Conservation (phyloP, 495 filamentous ascomycete species). For the Talaromyces nanjingensis region DNA sequence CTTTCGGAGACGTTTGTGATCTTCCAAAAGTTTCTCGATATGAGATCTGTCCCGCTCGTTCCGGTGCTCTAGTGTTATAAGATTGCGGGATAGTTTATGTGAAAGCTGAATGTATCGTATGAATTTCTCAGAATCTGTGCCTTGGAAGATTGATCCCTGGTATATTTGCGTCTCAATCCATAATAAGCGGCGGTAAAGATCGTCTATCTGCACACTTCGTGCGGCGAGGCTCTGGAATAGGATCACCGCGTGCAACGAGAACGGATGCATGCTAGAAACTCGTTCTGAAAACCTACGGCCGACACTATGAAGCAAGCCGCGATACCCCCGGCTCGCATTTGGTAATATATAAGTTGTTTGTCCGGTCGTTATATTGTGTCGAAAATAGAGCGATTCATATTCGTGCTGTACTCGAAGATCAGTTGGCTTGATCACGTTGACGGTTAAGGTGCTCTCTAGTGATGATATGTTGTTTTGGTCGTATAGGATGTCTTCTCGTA, state of each 20-base stretch:
- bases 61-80: slow-evolving; percentile 15
- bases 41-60: slow-evolving; percentile 13
- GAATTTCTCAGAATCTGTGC: slow-evolving; percentile 15
- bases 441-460: slow-evolving; percentile 11
- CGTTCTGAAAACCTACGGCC: not conserved
- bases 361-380: slow-evolving; percentile 10
- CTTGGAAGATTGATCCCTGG: slow-evolving; percentile 15
- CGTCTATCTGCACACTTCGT: slow-evolving; percentile 11
- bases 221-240: slow-evolving; percentile 13
- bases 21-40: slow-evolving; percentile 12
- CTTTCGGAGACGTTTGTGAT: slow-evolving; percentile 10
- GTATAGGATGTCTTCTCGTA: slow-evolving; percentile 14
- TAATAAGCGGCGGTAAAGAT: slow-evolving; percentile 13
- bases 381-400: slow-evolving; percentile 16
- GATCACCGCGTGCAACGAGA: slow-evolving; percentile 8
- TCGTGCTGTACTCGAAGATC: slow-evolving; percentile 12
- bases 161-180: slow-evolving; percentile 19
- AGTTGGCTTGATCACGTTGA: slow-evolving; percentile 9
- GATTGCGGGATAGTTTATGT: slow-evolving; percentile 14
- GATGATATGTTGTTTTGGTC: slow-evolving; percentile 12
- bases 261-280: slow-evolving; percentile 3
- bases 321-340: slow-evolving; percentile 6
- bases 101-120: slow-evolving; percentile 14
- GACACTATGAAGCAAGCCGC: slow-evolving; percentile 1
- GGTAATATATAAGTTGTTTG: slow-evolving; percentile 13